Evolutionary conservation across 1,139 yeast species (phyloP), one percentile per base, ranked within the genome.

Genomic region (Spencermartinsiella ligniputridi): DNA sequence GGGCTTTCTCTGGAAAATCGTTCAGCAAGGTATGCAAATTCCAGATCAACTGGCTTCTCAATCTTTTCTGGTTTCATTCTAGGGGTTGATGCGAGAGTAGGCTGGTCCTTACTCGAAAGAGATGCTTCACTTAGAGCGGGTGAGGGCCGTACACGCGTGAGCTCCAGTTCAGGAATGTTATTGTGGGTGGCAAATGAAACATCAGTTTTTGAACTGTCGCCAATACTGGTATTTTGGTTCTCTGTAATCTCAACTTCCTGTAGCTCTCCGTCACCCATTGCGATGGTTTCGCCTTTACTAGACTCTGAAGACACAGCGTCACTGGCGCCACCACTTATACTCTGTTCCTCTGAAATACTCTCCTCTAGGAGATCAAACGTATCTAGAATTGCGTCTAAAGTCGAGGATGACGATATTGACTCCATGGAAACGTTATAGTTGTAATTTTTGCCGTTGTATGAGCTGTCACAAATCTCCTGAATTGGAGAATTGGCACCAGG

Each of bases 371-470:
- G 19, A n/a, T 49, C 57, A 42, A 57, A 57, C 1, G 52, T 35
- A 40, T 59, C 63, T 3, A 58, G 43, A n/a, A 56, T 56, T 8
- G 51, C 54, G 30, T 58, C 63, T 16, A 60, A 46, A 2, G 63
- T 58, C 1, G 63, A 60, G 2, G 60, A 53, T 1, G 63, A 56
- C n/a, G 56, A 51, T 11, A 27, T 27, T 27, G 32, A 27, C 32
- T 27, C 32, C 32, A 27, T 27, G 4, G 32, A 9, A 9, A 27
- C 8, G 32, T 9, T 27, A 27, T 27, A 27, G 8, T 9, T n/a
- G 32, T 27, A 27, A 15, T 27, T n/a, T 9, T 6, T 15, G 5
- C 32, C 32, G 15, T 27, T 27, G 32, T 27, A 27, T n/a, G 32
- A 15, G 25, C 25, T 22, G 15, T 11, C 5, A 15, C 4, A 27